phyloP scores from a whole-genome alignment of 371 early-diverging fungal genomes.

The Apophysomyces elegans region DNA sequence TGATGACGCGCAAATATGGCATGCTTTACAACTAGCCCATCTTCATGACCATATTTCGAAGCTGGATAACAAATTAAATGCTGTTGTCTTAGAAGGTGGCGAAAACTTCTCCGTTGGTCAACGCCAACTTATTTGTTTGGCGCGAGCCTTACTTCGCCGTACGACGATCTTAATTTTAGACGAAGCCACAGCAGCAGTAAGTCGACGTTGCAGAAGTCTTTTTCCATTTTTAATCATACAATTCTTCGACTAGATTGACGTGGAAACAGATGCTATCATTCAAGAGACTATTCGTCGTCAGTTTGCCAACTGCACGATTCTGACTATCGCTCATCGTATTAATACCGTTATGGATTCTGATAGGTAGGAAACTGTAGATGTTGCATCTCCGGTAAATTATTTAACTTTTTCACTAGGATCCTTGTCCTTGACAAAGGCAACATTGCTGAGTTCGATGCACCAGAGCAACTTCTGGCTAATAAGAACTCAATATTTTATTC shows the following conservation, averaged over 20 bases:
- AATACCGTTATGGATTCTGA: constrained; percentile 90
- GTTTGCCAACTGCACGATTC: constrained; percentile 84
- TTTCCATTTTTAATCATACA: no score
- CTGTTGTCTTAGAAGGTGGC: constrained; percentile 71
- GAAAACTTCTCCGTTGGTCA: constrained; percentile 91
- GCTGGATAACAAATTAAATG: constrained; percentile 74
- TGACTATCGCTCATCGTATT: constrained; percentile 94
- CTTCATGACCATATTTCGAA: constrained; percentile 66
- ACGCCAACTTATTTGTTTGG: constrained; percentile 83
- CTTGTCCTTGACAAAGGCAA: constrained; percentile 81
- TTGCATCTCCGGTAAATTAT: background rate
- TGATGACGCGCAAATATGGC: constrained; percentile 84
- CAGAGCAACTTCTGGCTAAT: constrained; percentile 64
- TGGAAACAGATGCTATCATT: constrained; percentile 79
- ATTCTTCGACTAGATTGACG: constrained; percentile 64
- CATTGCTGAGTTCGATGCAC: constrained; percentile 83
- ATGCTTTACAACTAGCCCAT: constrained; percentile 75
- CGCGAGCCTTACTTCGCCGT: constrained; percentile 80
- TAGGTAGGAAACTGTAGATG: constrained; percentile 14
- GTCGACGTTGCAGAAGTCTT: background rate
- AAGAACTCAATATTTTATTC: constrained; percentile 70
- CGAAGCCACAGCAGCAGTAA: constrained; percentile 89
- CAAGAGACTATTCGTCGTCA: constrained; percentile 90
- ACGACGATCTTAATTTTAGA: constrained; percentile 83
- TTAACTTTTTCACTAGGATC: constrained; percentile 53